Evolutionary conservation across 192 early-diverging fungal species (phyloP).

Genomic region (Lobosporangium transversale): DNA sequence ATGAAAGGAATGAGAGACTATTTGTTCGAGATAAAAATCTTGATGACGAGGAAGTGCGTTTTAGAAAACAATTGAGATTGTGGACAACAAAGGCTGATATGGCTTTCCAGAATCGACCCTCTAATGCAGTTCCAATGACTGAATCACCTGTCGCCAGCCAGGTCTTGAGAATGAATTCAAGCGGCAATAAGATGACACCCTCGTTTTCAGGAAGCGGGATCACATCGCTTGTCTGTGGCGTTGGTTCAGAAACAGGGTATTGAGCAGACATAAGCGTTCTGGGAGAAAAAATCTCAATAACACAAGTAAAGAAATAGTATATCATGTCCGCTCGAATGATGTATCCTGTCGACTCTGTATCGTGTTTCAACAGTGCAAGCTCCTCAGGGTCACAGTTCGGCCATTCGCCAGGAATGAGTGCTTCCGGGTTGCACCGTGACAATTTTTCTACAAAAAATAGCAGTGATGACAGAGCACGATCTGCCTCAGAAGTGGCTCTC

Average conservation of each 20-base stretch:
- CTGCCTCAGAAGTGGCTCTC: constrained; percentile 28
- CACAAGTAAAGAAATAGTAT: constrained; percentile 14
- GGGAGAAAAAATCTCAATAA: constrained; percentile 27
- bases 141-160: constrained; percentile 38
- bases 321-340: constrained; percentile 38
- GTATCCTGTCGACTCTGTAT: constrained; percentile 24
- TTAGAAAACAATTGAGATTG: constrained; percentile 24
- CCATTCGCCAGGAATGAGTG: constrained; percentile 18
- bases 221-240: constrained; percentile 1
- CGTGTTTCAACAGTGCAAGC: constrained; percentile 1
- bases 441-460: constrained; percentile 29
- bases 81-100: constrained; percentile 21
- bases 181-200: constrained; percentile 4
- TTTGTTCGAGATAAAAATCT: constrained; percentile 3
- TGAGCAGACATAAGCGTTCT: constrained; percentile 15
- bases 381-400: constrained; percentile 6
- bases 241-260: background rate
- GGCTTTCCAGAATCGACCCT: constrained; percentile 30
- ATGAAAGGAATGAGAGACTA: constrained; percentile 13
- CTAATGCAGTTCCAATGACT: constrained; percentile 18
- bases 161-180: constrained; percentile 42
- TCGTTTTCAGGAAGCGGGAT: background rate
- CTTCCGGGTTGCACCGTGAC: constrained; percentile 16
- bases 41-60: too few species aligned
- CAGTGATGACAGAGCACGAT: constrained; percentile 8